Evolutionary conservation across 1,284 basidiomycete genomes (phyloP).

Genomic region (Trametes pubescens): DNA sequence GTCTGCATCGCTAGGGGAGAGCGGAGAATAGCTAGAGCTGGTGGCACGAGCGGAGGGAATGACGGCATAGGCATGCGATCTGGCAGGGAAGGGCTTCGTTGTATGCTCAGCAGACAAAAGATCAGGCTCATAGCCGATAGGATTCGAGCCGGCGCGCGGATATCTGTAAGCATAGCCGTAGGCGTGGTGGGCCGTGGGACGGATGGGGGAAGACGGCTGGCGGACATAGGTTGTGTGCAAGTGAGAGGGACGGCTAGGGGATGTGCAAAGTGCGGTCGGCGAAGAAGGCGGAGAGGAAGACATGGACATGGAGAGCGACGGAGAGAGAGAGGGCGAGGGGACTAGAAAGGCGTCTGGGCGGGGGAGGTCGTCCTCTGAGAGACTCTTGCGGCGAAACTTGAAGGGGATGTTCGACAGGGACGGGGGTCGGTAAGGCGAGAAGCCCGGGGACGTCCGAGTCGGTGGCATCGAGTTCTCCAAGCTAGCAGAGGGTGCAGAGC

Average conservation of each 20-base stretch:
- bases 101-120: constrained; percentile 4
- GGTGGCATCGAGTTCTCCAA: constrained; percentile 21
- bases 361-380: constrained; percentile 31
- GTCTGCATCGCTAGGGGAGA: constrained; percentile 9
- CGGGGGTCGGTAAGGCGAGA: constrained; percentile 17
- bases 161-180: constrained; percentile 29
- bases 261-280: constrained; percentile 24
- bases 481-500: constrained; percentile 14
- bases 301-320: constrained; percentile 29
- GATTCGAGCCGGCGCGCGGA: constrained; percentile 17
- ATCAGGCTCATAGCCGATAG: constrained; percentile 12
- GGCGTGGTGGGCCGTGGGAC: constrained; percentile 16
- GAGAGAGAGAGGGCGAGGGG: constrained; percentile 29
- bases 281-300: constrained; percentile 32
- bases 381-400: constrained; percentile 37
- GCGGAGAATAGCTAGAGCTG: constrained; percentile 14
- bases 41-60: constrained; percentile 9
- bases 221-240: constrained; percentile 17
- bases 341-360: constrained; percentile 17
- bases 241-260: constrained; percentile 21
- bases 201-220: constrained; percentile 26
- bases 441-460: constrained; percentile 20
- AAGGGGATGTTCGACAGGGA: constrained; percentile 30
- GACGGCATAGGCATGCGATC: constrained; percentile 25
- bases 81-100: constrained; percentile 7